Conservation (phyloP, 176 grass and related monocot genomes). For the Zoysia japonica region DNA sequence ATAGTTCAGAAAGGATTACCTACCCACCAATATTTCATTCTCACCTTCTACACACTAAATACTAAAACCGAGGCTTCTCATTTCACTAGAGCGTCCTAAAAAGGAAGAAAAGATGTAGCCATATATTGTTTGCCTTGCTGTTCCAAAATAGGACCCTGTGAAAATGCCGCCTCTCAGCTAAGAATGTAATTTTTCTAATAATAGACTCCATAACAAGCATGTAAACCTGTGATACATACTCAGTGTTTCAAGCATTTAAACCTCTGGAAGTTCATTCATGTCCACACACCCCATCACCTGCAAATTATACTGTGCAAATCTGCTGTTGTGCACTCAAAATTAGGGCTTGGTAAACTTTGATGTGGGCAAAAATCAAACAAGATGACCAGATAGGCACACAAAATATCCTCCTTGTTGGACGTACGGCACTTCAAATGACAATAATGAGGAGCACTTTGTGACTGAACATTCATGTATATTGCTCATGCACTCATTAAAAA, state of each 20-base stretch:
- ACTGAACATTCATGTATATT: slow-evolving; percentile 31
- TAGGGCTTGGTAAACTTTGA: slow-evolving; percentile 33
- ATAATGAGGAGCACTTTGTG: slow-evolving; percentile 14
- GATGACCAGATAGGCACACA: slow-evolving; percentile 40
- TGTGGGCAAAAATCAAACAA: slow-evolving; percentile 44
- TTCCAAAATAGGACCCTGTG: slow-evolving; percentile 26
- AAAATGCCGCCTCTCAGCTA: slow-evolving; percentile 9
- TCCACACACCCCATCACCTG: slow-evolving; percentile 35
- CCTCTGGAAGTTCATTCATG: slow-evolving; percentile 38
- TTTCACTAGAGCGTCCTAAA: neutral
- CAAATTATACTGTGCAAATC: slow-evolving; percentile 41
- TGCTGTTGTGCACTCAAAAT: slow-evolving; percentile 31
- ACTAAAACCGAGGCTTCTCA: neutral
- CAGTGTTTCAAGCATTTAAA: slow-evolving; percentile 45
- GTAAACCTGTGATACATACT: slow-evolving; percentile 31
- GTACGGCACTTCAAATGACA: slow-evolving; percentile 27
- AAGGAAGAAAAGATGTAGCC: neutral
- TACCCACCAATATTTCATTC: neutral
- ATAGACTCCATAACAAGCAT: slow-evolving; percentile 40
- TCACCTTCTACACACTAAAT: neutral
- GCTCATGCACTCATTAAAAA: slow-evolving; percentile 30
- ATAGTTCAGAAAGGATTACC: neutral
- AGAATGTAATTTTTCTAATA: slow-evolving; percentile 36
- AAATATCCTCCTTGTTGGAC: slow-evolving; percentile 19
- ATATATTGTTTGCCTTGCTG: slow-evolving; percentile 9